phyloP scores from a whole-genome alignment of 441 rosid species.

The Bocquillonia castaneifolia region DNA sequence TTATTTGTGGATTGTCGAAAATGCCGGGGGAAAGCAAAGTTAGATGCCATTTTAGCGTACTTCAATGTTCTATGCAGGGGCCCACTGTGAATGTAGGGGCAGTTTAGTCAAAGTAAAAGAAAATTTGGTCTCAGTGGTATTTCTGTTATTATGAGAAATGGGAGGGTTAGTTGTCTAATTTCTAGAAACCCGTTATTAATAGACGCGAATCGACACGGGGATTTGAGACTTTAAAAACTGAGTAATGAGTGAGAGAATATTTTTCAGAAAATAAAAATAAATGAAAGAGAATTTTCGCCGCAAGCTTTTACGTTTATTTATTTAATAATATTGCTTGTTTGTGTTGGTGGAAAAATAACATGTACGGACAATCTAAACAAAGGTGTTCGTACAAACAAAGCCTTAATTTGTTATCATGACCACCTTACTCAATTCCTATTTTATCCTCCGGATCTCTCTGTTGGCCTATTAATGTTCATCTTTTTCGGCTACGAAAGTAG shows the following conservation, averaged over 20 bases:
- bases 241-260: no score
- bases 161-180: not conserved
- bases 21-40: slow-evolving; percentile 12
- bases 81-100: not conserved
- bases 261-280: no score
- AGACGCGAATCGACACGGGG: slow-evolving; percentile 8
- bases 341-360: not conserved
- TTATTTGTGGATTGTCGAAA: slow-evolving; percentile 3
- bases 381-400: not conserved
- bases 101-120: not conserved
- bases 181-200: slow-evolving; percentile 3
- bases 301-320: not conserved
- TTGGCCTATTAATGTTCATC: no score
- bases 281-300: not conserved
- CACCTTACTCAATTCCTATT: not conserved
- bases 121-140: not conserved
- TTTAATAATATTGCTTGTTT: not conserved
- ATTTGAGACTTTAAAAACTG: not conserved
- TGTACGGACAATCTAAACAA: slow-evolving; percentile 2
- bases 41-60: not conserved
- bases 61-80: not conserved
- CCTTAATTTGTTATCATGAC: not conserved
- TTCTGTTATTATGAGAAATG: not conserved
- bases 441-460: not conserved
- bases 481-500: no score